phyloP scores from a whole-genome alignment of 1,284 basidiomycete genomes.

The Trichosporon inkin region DNA sequence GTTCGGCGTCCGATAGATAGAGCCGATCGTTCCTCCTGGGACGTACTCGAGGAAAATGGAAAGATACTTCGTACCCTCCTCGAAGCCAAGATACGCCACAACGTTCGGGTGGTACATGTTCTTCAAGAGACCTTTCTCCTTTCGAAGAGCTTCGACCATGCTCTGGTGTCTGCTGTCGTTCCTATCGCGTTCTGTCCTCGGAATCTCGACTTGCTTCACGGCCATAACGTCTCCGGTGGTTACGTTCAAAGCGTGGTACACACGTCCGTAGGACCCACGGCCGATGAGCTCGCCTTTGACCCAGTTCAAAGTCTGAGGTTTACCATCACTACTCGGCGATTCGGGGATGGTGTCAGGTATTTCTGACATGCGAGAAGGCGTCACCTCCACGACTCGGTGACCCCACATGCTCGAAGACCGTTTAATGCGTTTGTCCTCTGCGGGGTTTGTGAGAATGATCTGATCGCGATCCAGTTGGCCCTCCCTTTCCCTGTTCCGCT shows the following conservation, averaged over 20 bases:
- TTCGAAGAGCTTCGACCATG: slow-evolving; percentile 85
- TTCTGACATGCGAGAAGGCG: slow-evolving; percentile 58
- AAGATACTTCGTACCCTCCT: slow-evolving; percentile 78
- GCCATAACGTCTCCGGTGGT: slow-evolving; percentile 99
- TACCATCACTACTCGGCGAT: slow-evolving; percentile 26
- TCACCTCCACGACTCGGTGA: slow-evolving; percentile 87
- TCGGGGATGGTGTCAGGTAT: slow-evolving; percentile 51
- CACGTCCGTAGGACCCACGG: slow-evolving; percentile 91
- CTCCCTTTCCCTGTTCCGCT: slow-evolving; percentile 10
- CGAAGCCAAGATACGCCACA: slow-evolving; percentile 82
- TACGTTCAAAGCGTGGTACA: slow-evolving; percentile 95
- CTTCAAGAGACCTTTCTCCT: slow-evolving; percentile 92
- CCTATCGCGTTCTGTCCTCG: slow-evolving; percentile 82
- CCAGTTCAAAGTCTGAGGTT: slow-evolving; percentile 82
- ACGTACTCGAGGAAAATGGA: slow-evolving; percentile 99
- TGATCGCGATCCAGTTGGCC: not conserved
- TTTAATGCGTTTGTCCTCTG: slow-evolving; percentile 60
- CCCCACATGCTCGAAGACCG: slow-evolving; percentile 96
- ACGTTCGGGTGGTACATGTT: slow-evolving; percentile 96
- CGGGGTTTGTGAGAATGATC: slow-evolving; percentile 3
- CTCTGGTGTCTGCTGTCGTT: slow-evolving; percentile 77
- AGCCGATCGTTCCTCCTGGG: slow-evolving; percentile 92
- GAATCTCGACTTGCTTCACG: slow-evolving; percentile 97
- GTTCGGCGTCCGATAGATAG: slow-evolving; percentile 85
- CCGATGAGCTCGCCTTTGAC: slow-evolving; percentile 96